Percentiles rank a stretch among this genome's conserved stretches.
Conservation (phyloP, 306 rosid species). For the Gynostemma pentaphyllum region DNA sequence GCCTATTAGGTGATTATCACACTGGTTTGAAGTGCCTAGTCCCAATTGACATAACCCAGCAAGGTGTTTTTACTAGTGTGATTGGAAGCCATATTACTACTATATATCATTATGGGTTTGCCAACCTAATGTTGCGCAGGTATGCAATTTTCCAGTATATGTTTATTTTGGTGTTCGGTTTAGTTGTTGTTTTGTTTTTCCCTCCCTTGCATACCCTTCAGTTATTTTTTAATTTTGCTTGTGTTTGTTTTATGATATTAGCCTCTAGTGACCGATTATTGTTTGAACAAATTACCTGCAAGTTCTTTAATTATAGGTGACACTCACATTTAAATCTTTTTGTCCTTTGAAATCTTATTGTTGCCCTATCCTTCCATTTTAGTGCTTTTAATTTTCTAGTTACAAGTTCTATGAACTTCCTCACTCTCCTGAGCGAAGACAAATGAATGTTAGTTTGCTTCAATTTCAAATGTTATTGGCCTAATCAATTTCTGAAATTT, state of each 20-base stretch:
- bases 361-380: neutral
- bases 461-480: neutral
- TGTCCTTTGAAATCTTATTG: neutral
- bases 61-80: constrained; percentile 69
- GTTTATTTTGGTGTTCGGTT: neutral
- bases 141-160: constrained; percentile 5
- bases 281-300: neutral
- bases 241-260: neutral
- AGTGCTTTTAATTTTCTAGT: neutral
- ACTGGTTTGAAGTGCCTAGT: constrained; percentile 75
- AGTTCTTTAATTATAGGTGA: neutral
- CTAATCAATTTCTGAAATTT: neutral
- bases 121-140: constrained; percentile 96
- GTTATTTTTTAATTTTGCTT: neutral
- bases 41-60: constrained; percentile 80
- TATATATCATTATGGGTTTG: constrained; percentile 91
- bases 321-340: neutral
- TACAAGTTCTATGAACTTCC: neutral
- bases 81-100: constrained; percentile 91
- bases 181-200: neutral
- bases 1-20: constrained; percentile 94
- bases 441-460: neutral
- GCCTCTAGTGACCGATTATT: neutral
- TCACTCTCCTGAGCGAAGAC: neutral
- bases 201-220: neutral